Conservation (phyloP, 176 grass and related monocot species). For the Hordeum vulgare region DNA sequence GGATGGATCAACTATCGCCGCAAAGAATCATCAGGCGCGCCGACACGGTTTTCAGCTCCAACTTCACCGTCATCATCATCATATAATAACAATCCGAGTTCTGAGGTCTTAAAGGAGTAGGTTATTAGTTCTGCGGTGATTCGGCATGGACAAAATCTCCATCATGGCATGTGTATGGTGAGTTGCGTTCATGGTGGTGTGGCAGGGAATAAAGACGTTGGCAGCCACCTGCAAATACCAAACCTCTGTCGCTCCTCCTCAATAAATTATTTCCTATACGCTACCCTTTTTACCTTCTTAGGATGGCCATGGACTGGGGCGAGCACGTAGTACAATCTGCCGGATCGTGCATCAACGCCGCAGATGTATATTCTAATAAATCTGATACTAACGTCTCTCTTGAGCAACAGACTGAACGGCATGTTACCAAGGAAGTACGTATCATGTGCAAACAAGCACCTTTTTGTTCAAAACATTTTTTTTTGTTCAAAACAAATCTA, state of each 20-base stretch:
- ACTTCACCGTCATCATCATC: background rate
- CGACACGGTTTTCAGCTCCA: background rate
- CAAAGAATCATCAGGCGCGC: constrained; percentile 14
- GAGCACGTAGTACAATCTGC: background rate
- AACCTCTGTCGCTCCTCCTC: background rate
- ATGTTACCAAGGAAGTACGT: too few relatives aligned
- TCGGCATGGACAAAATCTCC: background rate
- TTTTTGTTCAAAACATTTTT: background rate
- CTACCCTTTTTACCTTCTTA: background rate
- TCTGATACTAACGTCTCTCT: constrained; percentile 26
- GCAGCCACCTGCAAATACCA: background rate
- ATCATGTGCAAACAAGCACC: background rate
- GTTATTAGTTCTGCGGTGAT: background rate
- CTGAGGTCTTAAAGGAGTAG: background rate
- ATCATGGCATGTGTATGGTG: background rate
- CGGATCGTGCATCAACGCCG: background rate
- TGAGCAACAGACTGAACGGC: background rate
- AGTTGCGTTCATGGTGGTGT: background rate
- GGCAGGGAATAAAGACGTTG: constrained; percentile 47
- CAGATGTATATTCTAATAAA: background rate
- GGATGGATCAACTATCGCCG: background rate
- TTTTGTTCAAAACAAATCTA: background rate
- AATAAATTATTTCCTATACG: background rate
- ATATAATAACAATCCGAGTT: background rate
- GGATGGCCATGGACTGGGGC: background rate